Conservation (phyloP, 495 filamentous ascomycete species). For the Friedmanniomyces endolithicus region DNA sequence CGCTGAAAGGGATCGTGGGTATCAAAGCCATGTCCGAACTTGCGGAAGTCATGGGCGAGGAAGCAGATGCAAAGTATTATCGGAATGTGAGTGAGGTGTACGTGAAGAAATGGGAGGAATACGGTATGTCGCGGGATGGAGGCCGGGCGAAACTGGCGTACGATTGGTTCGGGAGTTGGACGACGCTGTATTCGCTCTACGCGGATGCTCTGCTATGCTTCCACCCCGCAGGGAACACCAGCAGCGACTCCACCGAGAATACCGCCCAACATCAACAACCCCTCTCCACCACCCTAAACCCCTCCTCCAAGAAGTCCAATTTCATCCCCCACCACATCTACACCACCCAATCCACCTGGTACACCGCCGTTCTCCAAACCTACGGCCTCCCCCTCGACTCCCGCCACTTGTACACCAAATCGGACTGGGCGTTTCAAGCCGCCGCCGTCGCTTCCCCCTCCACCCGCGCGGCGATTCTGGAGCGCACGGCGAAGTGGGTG, state of each 20-base stretch:
- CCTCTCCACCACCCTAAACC: no score
- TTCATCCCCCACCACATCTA: conserved; percentile 34
- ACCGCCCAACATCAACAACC: neutral
- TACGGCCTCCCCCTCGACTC: conserved; percentile 35
- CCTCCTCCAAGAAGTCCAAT: conserved; percentile 8
- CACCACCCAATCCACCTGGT: conserved; percentile 29
- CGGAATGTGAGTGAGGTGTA: conserved; percentile 62
- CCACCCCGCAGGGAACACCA: conserved; percentile 25
- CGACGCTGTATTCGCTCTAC: conserved; percentile 45
- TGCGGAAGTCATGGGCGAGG: conserved; percentile 53
- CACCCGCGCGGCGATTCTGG: conserved; percentile 27
- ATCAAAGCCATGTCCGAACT: conserved; percentile 90
- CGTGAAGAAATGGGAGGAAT: conserved; percentile 70
- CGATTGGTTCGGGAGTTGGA: conserved; percentile 92
- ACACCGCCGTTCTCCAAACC: conserved; percentile 29
- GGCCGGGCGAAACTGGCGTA: conserved; percentile 85
- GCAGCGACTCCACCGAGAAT: neutral
- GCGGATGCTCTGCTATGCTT: conserved; percentile 34
- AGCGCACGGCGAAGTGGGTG: conserved; percentile 29
- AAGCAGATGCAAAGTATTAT: conserved; percentile 55
- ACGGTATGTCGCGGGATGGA: conserved; percentile 66
- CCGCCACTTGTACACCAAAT: conserved; percentile 34
- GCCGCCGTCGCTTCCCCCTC: conserved; percentile 27
- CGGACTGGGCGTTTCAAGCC: conserved; percentile 35
- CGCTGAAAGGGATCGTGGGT: conserved; percentile 85